Conservation (phyloP, 805 yeast genomes). For the Saccharomycopsis amapae region DNA sequence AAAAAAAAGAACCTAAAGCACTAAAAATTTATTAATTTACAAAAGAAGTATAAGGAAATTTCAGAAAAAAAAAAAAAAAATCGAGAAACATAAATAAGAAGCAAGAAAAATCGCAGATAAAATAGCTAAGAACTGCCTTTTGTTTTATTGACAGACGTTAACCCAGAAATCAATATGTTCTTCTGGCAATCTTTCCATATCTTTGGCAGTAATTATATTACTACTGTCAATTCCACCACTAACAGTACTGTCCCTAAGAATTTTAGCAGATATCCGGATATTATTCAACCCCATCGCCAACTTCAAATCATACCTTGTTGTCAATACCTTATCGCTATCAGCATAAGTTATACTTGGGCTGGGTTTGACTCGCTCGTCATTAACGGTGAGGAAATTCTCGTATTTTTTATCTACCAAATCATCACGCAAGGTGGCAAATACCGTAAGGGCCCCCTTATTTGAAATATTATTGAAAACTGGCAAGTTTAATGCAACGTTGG, state of each 20-base stretch:
- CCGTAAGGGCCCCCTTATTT: conserved; percentile 39
- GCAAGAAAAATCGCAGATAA: not conserved
- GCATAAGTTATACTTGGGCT: conserved; percentile 37
- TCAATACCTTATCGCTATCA: conserved; percentile 25
- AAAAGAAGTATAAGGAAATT: no score
- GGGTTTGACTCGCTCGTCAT: conserved; percentile 39
- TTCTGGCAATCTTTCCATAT: conserved; percentile 24
- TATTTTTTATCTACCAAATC: conserved; percentile 34
- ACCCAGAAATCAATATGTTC: conserved; percentile 37
- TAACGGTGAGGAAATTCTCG: conserved; percentile 33
- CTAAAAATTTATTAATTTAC: no score
- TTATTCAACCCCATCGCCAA: conserved; percentile 41
- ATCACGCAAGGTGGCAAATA: conserved; percentile 39
- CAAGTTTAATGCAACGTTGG: conserved; percentile 38
- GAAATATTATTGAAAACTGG: conserved; percentile 30
- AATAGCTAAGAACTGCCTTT: not conserved
- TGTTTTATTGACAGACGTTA: conserved; percentile 26
- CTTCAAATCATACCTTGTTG: conserved; percentile 38
- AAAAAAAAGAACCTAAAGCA: no score
- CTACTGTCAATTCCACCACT: conserved; percentile 30
- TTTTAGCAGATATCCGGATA: conserved; percentile 23
- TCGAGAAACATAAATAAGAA: no score
- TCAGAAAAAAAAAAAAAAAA: no score
- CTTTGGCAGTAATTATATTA: conserved; percentile 22
- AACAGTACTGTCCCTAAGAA: conserved; percentile 23